A percentile compares a stretch with the other conserved stretches of the same genome.
These are phyloP conservation scores for Gossypium ekmanianum DNA, from an alignment of 345 rosid genomes.

Conservation along the genomic window DNA sequence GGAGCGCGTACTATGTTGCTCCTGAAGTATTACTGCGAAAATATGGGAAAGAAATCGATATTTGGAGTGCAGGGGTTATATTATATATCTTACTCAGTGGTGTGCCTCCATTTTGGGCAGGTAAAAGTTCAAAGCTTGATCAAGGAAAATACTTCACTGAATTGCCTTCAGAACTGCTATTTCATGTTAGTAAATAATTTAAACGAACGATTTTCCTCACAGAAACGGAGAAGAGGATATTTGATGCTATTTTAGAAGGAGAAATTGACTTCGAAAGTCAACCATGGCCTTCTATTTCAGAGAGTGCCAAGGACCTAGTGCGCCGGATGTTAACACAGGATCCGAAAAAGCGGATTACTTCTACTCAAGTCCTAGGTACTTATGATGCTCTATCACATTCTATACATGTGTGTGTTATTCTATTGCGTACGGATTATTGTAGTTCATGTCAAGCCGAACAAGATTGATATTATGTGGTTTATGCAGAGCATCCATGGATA, in stretches of 20 bases:
- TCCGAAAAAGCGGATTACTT: constrained; percentile 61
- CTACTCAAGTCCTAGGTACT: constrained; percentile 72
- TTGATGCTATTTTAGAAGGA: constrained; percentile 70
- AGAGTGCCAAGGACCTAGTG: constrained; percentile 78
- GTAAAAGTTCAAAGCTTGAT: constrained; percentile 31
- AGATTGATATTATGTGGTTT: neutral
- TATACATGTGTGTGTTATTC: neutral
- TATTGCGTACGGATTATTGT: neutral
- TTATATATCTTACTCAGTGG: constrained; percentile 84
- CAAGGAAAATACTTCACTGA: neutral
- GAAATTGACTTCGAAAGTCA: constrained; percentile 61
- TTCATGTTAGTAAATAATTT: neutral
- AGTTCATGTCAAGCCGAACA: neutral
- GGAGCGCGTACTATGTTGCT: constrained; percentile 88
- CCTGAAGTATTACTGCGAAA: constrained; percentile 70
- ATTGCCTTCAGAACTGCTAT: neutral
- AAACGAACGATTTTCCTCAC: constrained; percentile 13
- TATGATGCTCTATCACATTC: neutral
- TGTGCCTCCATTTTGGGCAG: constrained; percentile 97
- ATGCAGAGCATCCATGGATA: constrained; percentile 32
- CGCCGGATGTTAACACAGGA: constrained; percentile 70
- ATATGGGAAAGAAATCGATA: constrained; percentile 81
- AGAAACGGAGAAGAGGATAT: constrained; percentile 82
- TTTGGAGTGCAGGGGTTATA: constrained; percentile 91
- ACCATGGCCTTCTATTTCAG: constrained; percentile 85